Percentiles rank a stretch among this genome's conserved stretches.
Conservation (phyloP, 2,329 filamentous ascomycete genomes). For the Aplosporella prunicola region DNA sequence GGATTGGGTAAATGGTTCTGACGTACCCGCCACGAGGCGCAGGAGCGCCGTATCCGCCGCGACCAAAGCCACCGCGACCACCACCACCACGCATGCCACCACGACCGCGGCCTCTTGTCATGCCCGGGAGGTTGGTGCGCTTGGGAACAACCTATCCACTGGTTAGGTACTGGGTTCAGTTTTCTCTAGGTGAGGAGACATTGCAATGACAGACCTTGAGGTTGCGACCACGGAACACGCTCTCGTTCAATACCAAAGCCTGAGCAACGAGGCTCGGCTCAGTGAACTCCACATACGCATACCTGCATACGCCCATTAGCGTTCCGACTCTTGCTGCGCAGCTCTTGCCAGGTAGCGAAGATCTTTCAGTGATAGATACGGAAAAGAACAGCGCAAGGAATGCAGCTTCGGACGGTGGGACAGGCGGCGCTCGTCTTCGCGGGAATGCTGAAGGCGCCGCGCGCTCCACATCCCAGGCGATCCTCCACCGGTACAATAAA, state of each 20-base stretch:
- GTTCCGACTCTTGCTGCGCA: conserved; percentile 45
- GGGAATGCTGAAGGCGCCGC: neutral
- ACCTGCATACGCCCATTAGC: conserved; percentile 53
- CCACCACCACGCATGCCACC: conserved; percentile 33
- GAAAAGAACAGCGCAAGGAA: neutral
- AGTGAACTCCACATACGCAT: conserved; percentile 97
- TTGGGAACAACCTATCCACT: conserved; percentile 65
- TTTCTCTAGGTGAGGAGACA: neutral
- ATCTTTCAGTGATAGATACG: conserved; percentile 15
- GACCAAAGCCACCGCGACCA: conserved; percentile 44
- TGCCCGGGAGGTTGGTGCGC: conserved; percentile 90
- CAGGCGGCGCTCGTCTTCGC: neutral
- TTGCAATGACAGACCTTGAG: conserved; percentile 63
- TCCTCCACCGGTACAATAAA: neutral
- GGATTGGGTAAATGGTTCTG: conserved; percentile 12
- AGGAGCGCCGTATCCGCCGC: conserved; percentile 39
- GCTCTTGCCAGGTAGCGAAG: conserved; percentile 49
- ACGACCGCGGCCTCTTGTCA: conserved; percentile 68
- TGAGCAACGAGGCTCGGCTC: conserved; percentile 83
- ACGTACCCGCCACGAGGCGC: conserved; percentile 32
- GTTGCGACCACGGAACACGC: conserved; percentile 85
- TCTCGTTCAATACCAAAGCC: conserved; percentile 92
- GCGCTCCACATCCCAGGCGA: neutral
- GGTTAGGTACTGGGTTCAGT: neutral
- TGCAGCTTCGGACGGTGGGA: neutral